Evolutionary conservation across 192 early-diverging fungal genomes (phyloP).

Genomic region (Physocladia obscura): DNA sequence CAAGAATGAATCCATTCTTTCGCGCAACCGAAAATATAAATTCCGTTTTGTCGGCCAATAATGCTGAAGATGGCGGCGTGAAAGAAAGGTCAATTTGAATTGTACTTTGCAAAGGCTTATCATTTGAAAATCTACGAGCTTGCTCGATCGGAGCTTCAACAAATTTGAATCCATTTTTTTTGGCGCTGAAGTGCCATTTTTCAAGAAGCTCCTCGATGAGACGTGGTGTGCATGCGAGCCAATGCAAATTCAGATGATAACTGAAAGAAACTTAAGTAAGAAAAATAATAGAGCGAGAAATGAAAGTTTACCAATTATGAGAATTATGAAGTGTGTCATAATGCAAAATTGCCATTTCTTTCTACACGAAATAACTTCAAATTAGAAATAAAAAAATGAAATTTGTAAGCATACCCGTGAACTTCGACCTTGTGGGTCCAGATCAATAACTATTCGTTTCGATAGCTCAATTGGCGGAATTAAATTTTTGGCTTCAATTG

Average conservation of each 20-base stretch:
- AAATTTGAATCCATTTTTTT: constrained; percentile 83
- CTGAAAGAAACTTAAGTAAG: constrained; percentile 25
- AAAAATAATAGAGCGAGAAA: not conserved
- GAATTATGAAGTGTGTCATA: constrained; percentile 89
- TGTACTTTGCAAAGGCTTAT: constrained; percentile 84
- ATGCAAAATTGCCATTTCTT: constrained; percentile 83
- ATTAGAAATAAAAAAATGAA: too few relatives aligned
- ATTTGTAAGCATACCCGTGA: too few relatives aligned
- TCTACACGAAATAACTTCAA: too few relatives aligned
- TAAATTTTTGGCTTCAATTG: not conserved
- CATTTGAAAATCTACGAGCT: constrained; percentile 58
- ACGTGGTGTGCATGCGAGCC: constrained; percentile 90
- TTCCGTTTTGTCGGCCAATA: constrained; percentile 41
- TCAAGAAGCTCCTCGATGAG: constrained; percentile 84
- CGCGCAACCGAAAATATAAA: constrained; percentile 80
- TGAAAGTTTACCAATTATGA: constrained; percentile 56
- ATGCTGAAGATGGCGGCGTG: constrained; percentile 25
- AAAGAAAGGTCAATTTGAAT: constrained; percentile 56
- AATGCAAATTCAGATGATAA: constrained; percentile 94
- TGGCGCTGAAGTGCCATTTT: constrained; percentile 76
- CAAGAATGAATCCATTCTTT: constrained; percentile 85
- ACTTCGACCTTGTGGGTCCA: constrained; percentile 78
- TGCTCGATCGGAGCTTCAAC: constrained; percentile 86
- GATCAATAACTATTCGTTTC: constrained; percentile 71
- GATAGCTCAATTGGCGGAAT: constrained; percentile 57